phyloP scores from a whole-genome alignment of 352 stramenopile genomes.

The Pythium myriotylum region DNA sequence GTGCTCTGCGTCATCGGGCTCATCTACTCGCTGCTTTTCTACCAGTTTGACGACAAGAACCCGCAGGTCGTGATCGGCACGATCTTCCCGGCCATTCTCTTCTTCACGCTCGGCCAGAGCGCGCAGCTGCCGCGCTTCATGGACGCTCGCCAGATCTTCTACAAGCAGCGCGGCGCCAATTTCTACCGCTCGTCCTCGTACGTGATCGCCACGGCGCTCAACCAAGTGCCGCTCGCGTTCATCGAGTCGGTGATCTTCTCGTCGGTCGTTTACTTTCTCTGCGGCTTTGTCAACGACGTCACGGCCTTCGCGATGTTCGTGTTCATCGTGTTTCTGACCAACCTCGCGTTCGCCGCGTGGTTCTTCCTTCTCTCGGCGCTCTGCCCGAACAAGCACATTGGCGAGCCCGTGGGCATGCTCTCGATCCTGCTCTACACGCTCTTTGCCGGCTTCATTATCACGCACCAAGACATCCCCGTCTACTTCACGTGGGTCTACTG shows the following conservation, averaged over 20 bases:
- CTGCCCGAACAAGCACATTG: conserved; percentile 23
- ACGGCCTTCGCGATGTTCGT: conserved; percentile 56
- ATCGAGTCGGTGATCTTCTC: conserved; percentile 67
- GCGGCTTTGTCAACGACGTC: conserved; percentile 47
- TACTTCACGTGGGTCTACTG: conserved; percentile 45
- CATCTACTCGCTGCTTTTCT: conserved; percentile 29
- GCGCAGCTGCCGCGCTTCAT: conserved; percentile 72
- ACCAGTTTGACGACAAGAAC: conserved; percentile 24
- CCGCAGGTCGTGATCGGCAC: conserved; percentile 50
- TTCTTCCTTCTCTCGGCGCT: conserved; percentile 33
- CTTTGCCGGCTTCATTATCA: conserved; percentile 42
- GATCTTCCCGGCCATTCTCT: conserved; percentile 4
- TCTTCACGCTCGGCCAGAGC: conserved; percentile 30
- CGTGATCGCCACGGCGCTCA: conserved; percentile 46
- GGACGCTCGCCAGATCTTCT: conserved; percentile 46
- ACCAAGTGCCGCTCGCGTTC: conserved; percentile 38
- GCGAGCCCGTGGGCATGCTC: conserved; percentile 26
- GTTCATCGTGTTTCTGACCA: conserved; percentile 54
- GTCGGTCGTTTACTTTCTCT: conserved; percentile 71
- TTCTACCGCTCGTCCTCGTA: conserved; percentile 72
- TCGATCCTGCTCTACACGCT: conserved; percentile 34
- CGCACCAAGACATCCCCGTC: conserved; percentile 33
- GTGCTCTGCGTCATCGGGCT: conserved; percentile 33
- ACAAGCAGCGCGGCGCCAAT: conserved; percentile 68
- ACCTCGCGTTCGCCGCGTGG: conserved; percentile 29